Evolutionary conservation across 768 basidiomycete genomes (phyloP).

Genomic region (Nidula microcarpa): DNA sequence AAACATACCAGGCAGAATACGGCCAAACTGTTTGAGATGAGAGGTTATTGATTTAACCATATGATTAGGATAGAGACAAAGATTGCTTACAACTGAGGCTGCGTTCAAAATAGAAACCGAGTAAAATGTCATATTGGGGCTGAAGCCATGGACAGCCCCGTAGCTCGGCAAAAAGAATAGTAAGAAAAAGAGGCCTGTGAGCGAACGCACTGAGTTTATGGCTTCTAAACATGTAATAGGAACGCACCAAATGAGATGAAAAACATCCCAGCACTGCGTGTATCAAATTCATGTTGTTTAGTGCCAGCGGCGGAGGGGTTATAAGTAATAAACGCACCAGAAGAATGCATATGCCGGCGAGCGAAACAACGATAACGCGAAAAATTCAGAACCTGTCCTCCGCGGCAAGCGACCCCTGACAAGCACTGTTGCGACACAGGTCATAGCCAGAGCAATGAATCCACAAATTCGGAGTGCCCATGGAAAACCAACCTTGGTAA

Average conservation of each 20-base stretch:
- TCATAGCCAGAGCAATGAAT: constrained; percentile 10
- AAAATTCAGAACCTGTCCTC: constrained; percentile 7
- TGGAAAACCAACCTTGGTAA: constrained; percentile 7
- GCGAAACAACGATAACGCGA: constrained; percentile 9
- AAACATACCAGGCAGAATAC: not conserved
- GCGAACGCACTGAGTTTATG: not conserved
- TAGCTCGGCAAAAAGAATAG: constrained; percentile 13
- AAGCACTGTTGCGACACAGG: constrained; percentile 3
- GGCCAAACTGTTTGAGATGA: not conserved
- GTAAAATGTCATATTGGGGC: constrained; percentile 13
- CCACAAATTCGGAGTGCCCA: constrained; percentile 11
- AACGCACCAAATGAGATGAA: not conserved
- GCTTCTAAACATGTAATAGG: not conserved
- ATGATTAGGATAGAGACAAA: not conserved
- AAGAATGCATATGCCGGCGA: constrained; percentile 9
- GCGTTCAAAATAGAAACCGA: constrained; percentile 12
- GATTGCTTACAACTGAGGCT: constrained; percentile 11
- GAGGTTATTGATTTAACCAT: constrained; percentile 7
- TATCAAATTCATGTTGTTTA: not conserved
- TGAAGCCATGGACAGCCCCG: constrained; percentile 10
- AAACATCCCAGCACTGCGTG: not conserved
- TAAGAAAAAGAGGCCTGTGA: constrained; percentile 10
- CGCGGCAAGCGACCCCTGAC: constrained; percentile 12
- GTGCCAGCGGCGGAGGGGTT: not conserved
- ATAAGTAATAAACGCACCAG: constrained; percentile 5